Percentiles rank a stretch among this genome's conserved stretches.
Evolutionary conservation across 2,329 filamentous ascomycete genomes (phyloP).

Genomic region (Endoconidiophora laricicola): DNA sequence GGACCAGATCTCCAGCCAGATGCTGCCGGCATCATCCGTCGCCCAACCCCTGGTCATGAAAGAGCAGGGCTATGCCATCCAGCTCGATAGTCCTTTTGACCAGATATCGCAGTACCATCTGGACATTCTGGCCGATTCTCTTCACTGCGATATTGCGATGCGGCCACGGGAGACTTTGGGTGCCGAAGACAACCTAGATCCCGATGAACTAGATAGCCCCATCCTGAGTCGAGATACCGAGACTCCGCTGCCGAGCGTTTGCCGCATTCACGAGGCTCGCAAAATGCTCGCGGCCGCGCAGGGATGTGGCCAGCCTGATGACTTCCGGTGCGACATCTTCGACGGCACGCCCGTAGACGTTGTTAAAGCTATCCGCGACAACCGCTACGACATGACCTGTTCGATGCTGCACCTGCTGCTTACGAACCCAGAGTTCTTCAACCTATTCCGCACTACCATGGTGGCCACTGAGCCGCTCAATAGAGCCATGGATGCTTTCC

Average conservation of each 20-base stretch:
- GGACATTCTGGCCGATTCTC: constrained; percentile 32
- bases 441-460: constrained; percentile 32
- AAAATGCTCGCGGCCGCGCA: constrained; percentile 28
- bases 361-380: constrained; percentile 20
- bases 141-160: constrained; percentile 30
- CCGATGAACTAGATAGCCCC: constrained; percentile 13
- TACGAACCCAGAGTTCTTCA: constrained; percentile 36
- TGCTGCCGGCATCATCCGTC: constrained; percentile 22
- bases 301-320: constrained; percentile 15
- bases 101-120: constrained; percentile 34
- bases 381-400: constrained; percentile 30
- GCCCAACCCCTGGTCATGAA: constrained; percentile 26
- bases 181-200: constrained; percentile 8
- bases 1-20: constrained; percentile 32
- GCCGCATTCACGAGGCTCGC: constrained; percentile 31
- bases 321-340: constrained; percentile 32
- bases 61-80: constrained; percentile 26
- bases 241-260: constrained; percentile 10
- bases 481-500: constrained; percentile 26
- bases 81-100: constrained; percentile 32
- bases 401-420: constrained; percentile 38
- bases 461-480: neutral
- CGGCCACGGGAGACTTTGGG: neutral
- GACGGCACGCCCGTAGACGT: constrained; percentile 17
- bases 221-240: constrained; percentile 12